phyloP scores from a whole-genome alignment of 2,329 filamentous ascomycete genomes.

The Parastagonospora avenae region DNA sequence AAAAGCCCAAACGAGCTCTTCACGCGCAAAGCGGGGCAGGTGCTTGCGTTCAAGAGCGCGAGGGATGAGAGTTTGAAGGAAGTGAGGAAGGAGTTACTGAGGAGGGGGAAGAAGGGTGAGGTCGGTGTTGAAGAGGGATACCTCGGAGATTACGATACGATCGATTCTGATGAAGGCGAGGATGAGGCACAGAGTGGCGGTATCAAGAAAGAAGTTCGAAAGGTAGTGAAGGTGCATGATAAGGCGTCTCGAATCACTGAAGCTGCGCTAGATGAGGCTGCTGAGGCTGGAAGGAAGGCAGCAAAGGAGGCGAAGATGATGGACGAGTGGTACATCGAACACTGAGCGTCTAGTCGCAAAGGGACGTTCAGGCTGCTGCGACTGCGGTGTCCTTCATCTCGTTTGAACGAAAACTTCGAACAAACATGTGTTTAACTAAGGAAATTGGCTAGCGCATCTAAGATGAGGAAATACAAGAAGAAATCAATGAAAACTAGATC shows the following conservation, averaged over 20 bases:
- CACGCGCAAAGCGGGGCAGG: conserved; percentile 2
- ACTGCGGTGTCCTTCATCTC: no score
- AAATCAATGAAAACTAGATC: background rate
- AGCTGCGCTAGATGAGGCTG: background rate
- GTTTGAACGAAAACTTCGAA: no score
- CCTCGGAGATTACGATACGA: background rate
- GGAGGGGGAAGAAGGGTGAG: conserved; percentile 1
- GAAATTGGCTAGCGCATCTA: no score
- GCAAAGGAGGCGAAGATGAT: background rate
- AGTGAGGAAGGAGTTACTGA: conserved; percentile 8
- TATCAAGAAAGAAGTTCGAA: no score
- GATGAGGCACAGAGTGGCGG: no score
- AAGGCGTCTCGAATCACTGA: background rate
- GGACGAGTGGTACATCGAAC: background rate
- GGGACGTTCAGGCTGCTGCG: background rate
- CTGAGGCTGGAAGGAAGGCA: background rate
- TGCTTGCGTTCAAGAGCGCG: conserved; percentile 5
- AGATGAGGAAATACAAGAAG: background rate
- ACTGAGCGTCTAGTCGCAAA: background rate
- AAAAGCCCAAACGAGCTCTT: conserved; percentile 3
- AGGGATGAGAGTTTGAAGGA: conserved; percentile 11
- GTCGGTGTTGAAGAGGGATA: conserved; percentile 9
- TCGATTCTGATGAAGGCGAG: no score
- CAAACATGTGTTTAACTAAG: no score
- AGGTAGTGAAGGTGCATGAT: no score